Percentiles rank a stretch among this genome's conserved stretches.
These are phyloP conservation scores for Fraxinus albicans DNA, from an alignment of 305 asterid genomes.

Conservation along the genomic window DNA sequence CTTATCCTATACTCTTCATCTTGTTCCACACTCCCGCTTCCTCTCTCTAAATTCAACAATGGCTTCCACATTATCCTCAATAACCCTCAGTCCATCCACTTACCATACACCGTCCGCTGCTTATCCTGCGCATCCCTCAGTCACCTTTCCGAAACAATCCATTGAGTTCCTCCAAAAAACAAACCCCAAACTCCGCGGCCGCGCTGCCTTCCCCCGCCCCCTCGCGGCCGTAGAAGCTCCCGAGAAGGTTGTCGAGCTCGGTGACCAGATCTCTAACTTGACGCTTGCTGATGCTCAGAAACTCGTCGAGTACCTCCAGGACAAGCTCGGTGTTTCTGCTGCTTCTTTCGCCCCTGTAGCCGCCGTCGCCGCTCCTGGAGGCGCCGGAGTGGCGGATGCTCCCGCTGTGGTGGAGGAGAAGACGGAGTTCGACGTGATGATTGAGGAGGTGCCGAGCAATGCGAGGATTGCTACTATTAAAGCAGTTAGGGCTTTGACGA, in stretches of 20 bases:
- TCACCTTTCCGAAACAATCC: conserved; percentile 40
- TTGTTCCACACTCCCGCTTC: neutral
- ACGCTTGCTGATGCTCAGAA: conserved; percentile 87
- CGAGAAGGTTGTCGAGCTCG: conserved; percentile 76
- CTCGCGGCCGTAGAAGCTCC: conserved; percentile 82
- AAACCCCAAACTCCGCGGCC: conserved; percentile 43
- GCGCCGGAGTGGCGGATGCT: conserved; percentile 39
- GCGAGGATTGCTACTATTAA: conserved; percentile 75
- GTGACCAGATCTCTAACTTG: conserved; percentile 74
- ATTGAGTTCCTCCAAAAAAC: conserved; percentile 36
- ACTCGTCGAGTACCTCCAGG: conserved; percentile 92
- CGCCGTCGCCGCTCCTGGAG: conserved; percentile 44
- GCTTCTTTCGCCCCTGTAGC: conserved; percentile 82
- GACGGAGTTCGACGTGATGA: conserved; percentile 83
- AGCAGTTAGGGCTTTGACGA: conserved; percentile 81
- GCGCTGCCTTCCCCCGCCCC: conserved; percentile 49
- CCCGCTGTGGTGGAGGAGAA: conserved; percentile 75
- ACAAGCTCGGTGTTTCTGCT: conserved; percentile 88
- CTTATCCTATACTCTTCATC: conserved; percentile 35
- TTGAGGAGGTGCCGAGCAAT: conserved; percentile 80
- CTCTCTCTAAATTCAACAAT: conserved; percentile 23
- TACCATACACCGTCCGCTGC: conserved; percentile 25
- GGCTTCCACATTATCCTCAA: conserved; percentile 52
- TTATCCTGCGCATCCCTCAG: conserved; percentile 10
- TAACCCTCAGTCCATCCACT: conserved; percentile 22